phyloP scores from a whole-genome alignment of 2,329 filamentous ascomycete species.

The Hypoxylon sp. region DNA sequence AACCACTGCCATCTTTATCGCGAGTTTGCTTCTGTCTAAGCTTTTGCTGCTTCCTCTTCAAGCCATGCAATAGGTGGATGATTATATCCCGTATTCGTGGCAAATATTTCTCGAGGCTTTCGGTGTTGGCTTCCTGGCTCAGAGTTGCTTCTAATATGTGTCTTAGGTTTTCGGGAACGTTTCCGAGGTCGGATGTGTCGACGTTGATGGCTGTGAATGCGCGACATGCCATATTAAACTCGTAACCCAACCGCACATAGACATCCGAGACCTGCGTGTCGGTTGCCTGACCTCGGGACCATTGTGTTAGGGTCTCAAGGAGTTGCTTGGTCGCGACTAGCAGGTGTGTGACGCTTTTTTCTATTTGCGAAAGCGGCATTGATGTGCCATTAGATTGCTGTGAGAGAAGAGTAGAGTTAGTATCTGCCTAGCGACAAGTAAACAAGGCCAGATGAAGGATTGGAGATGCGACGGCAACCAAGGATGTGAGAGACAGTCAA shows the following conservation, averaged over 20 bases:
- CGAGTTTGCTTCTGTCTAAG: conserved; percentile 70
- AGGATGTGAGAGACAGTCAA: conserved; percentile 18
- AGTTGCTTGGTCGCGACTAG: conserved; percentile 98
- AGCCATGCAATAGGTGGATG: conserved; percentile 92
- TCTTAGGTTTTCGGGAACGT: conserved; percentile 89
- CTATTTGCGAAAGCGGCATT: conserved; percentile 89
- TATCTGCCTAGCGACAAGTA: conserved; percentile 4
- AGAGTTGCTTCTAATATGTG: conserved; percentile 94
- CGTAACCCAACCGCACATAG: conserved; percentile 95
- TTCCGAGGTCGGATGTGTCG: conserved; percentile 91
- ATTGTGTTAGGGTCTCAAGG: conserved; percentile 95
- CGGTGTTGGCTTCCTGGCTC: conserved; percentile 92
- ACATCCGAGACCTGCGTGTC: conserved; percentile 97
- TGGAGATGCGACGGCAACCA: conserved; percentile 7
- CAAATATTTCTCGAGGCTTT: conserved; percentile 92
- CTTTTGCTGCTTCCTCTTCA: conserved; percentile 97
- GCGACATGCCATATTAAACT: conserved; percentile 98
- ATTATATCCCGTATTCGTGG: conserved; percentile 97
- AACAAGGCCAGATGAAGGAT: neutral
- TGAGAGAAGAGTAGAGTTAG: conserved; percentile 28
- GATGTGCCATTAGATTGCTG: conserved; percentile 66
- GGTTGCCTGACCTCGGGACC: conserved; percentile 90
- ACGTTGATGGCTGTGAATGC: conserved; percentile 97
- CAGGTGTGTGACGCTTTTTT: conserved; percentile 98
- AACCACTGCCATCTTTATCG: conserved; percentile 58